Percentiles rank a stretch among this genome's conserved stretches.
Conservation (phyloP, 2,329 filamentous ascomycete species). For the Colletotrichum filicis region DNA sequence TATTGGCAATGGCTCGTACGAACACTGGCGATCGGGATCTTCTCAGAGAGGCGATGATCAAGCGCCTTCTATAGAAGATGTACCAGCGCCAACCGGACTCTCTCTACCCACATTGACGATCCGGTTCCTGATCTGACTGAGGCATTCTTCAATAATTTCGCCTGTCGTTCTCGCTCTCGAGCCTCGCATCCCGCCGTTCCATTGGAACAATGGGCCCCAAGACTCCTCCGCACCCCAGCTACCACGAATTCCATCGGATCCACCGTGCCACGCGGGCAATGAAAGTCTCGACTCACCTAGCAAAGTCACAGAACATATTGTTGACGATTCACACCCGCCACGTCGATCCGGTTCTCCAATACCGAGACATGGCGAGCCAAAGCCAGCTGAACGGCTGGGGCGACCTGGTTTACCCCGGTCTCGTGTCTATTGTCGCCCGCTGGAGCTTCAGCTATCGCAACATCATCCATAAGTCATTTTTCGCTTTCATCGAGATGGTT, state of each 20-base stretch:
- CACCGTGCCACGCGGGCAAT: slow-evolving; percentile 11
- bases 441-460: not conserved
- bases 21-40: not conserved
- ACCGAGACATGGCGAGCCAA: slow-evolving; percentile 13
- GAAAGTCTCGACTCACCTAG: not conserved
- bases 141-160: not conserved
- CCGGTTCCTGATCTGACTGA: not conserved
- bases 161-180: not conserved
- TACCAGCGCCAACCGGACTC: not conserved
- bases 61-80: not conserved
- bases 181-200: not conserved
- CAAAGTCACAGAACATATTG: not conserved
- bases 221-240: not conserved
- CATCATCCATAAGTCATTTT: not conserved
- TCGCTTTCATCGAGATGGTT: not conserved
- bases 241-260: not conserved
- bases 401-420: slow-evolving; percentile 9
- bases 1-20: not conserved
- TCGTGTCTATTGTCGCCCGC: not conserved
- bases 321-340: not conserved
- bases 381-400: not conserved
- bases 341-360: slow-evolving; percentile 20
- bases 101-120: not conserved
- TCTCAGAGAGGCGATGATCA: not conserved
- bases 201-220: not conserved